phyloP scores from a whole-genome alignment of 169 alveolate species.

The Cryptosporidium bovis region DNA sequence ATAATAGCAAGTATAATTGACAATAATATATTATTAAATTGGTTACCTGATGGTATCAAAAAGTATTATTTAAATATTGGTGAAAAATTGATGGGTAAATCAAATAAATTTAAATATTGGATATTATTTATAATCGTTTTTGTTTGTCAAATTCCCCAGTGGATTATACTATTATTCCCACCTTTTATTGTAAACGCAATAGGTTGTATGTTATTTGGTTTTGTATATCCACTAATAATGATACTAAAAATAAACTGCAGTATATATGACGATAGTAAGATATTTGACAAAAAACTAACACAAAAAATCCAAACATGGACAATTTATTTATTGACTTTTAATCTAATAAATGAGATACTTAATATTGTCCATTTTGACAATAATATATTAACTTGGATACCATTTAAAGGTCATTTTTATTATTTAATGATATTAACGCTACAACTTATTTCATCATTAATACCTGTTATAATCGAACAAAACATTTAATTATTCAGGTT shows the following conservation, averaged over 20 bases:
- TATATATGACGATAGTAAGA: background rate
- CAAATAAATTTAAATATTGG: constrained; percentile 21
- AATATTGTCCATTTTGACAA: background rate
- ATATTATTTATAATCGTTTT: constrained; percentile 16
- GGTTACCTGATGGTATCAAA: constrained; percentile 57
- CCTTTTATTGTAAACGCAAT: constrained; percentile 48
- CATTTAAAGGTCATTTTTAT: constrained; percentile 33
- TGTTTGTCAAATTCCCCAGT: constrained; percentile 60
- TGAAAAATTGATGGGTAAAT: constrained; percentile 22
- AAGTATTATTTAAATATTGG: constrained; percentile 13
- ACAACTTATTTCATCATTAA: constrained; percentile 22
- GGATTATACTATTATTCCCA: constrained; percentile 62
- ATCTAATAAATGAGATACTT: constrained; percentile 10
- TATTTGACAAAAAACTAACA: background rate
- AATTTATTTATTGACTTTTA: constrained; percentile 5
- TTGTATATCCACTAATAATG: constrained; percentile 43
- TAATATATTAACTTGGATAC: constrained; percentile 31
- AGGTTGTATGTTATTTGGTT: constrained; percentile 66
- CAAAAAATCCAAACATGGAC: constrained; percentile 51
- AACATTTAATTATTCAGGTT: background rate
- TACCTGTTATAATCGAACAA: constrained; percentile 25
- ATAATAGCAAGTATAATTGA: constrained; percentile 17
- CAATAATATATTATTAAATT: constrained; percentile 13
- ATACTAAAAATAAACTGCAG: constrained; percentile 26
- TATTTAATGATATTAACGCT: constrained; percentile 24